These are phyloP conservation scores for Pyrenophora tritici-repentis DNA, from an alignment of 2,329 filamentous ascomycete genomes.

Conservation along the genomic window DNA sequence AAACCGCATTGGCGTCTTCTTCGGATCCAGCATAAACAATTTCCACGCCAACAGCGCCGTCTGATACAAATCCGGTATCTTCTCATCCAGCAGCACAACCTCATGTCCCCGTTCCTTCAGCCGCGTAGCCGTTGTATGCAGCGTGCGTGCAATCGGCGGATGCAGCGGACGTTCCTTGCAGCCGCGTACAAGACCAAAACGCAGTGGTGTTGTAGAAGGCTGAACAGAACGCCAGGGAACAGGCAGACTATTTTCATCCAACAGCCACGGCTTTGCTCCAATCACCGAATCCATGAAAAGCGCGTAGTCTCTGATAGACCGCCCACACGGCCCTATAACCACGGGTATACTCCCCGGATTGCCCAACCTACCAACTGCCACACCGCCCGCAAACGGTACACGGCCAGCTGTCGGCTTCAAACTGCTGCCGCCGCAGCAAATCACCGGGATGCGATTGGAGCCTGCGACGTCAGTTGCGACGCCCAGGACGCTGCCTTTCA, in stretches of 20 bases:
- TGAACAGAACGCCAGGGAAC: conserved; percentile 53
- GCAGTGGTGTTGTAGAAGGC: conserved; percentile 36
- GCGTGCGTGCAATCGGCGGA: conserved; percentile 55
- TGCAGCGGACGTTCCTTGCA: conserved; percentile 57
- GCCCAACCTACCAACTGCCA: conserved; percentile 38
- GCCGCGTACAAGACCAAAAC: conserved; percentile 56
- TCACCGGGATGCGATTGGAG: conserved; percentile 79
- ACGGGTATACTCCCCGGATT: conserved; percentile 42
- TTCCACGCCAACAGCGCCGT: conserved; percentile 48
- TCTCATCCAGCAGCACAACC: conserved; percentile 40
- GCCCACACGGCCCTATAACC: conserved; percentile 52
- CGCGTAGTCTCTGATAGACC: conserved; percentile 48
- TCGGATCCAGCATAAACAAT: conserved; percentile 50
- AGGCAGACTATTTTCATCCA: conserved; percentile 51
- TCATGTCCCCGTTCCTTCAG: conserved; percentile 54
- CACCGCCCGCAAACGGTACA: conserved; percentile 51
- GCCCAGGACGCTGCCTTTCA: conserved; percentile 64
- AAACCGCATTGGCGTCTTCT: conserved; percentile 38
- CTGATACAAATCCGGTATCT: conserved; percentile 38
- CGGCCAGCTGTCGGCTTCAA: conserved; percentile 60
- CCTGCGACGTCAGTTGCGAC: conserved; percentile 67
- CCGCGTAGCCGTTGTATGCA: conserved; percentile 49
- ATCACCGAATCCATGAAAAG: conserved; percentile 51
- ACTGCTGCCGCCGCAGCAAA: conserved; percentile 62
- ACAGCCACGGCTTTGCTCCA: conserved; percentile 50